Percentiles rank a stretch among this genome's conserved stretches.
These are phyloP conservation scores for Boletus vinaceobasis DNA, from an alignment of 768 basidiomycete species.

Conservation along the genomic window DNA sequence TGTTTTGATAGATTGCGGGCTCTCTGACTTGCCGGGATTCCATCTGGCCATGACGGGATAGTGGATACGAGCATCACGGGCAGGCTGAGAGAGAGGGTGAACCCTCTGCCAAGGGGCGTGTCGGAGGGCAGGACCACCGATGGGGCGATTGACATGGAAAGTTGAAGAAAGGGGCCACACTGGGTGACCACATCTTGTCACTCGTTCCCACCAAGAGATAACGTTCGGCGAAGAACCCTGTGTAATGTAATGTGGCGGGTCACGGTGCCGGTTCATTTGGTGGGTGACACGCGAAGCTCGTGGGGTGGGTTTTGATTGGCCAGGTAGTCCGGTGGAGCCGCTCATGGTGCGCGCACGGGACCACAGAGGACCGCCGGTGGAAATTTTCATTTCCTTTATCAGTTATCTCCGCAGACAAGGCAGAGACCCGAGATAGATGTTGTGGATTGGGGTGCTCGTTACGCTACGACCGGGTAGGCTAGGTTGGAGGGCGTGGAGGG, in stretches of 20 bases:
- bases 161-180: background rate
- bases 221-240: background rate
- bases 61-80: too few species aligned
- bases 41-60: background rate
- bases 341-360: conserved; percentile 3
- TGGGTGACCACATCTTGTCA: background rate
- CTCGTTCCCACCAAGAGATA: conserved; percentile 2
- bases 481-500: background rate
- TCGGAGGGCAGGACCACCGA: background rate
- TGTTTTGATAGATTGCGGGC: background rate
- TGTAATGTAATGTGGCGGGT: background rate
- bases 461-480: background rate
- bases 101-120: background rate
- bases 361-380: conserved; percentile 5
- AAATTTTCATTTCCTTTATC: conserved; percentile 8
- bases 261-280: conserved; percentile 11
- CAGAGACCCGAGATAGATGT: background rate
- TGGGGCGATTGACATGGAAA: background rate
- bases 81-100: background rate
- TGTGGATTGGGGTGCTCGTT: conserved; percentile 10
- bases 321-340: conserved; percentile 6
- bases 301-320: conserved; percentile 7
- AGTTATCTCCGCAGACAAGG: conserved; percentile 25
- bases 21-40: conserved; percentile 3
- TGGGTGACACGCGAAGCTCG: background rate